Conservation (phyloP, 495 filamentous ascomycete species). For the Penicillium crystallinum region DNA sequence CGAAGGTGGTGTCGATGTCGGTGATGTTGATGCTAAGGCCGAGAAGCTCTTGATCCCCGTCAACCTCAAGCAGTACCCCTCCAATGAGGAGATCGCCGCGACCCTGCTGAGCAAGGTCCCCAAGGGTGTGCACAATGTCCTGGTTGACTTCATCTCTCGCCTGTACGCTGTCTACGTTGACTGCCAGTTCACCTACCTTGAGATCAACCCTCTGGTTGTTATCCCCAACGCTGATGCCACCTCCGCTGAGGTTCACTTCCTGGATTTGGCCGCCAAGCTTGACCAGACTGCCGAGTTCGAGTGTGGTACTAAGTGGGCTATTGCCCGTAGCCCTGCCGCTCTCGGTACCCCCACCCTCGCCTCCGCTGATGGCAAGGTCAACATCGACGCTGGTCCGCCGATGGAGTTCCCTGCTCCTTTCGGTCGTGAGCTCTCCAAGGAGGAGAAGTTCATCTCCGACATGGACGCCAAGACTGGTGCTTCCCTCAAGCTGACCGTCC, state of each 20-base stretch:
- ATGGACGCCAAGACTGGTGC: conserved; percentile 99
- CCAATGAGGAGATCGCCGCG: conserved; percentile 85
- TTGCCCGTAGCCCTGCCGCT: conserved; percentile 81
- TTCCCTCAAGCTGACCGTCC: conserved; percentile 94
- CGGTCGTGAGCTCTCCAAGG: conserved; percentile 94
- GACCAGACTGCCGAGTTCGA: conserved; percentile 99
- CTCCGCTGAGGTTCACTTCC: conserved; percentile 93
- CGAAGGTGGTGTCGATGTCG: conserved; percentile 98
- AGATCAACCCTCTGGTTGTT: conserved; percentile 98
- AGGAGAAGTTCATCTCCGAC: conserved; percentile 97
- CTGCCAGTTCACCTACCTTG: conserved; percentile 99
- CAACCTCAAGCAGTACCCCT: conserved; percentile 89
- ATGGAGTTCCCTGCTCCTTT: conserved; percentile 99
- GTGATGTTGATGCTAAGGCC: conserved; percentile 97
- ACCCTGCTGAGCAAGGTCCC: conserved; percentile 88
- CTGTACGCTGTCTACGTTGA: conserved; percentile 98
- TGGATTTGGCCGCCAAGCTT: conserved; percentile 96
- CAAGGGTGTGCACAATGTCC: conserved; percentile 91
- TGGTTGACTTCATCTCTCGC: conserved; percentile 94
- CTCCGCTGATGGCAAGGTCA: conserved; percentile 66
- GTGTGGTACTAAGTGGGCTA: conserved; percentile 97
- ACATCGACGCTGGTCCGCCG: conserved; percentile 92
- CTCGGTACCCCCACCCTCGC: conserved; percentile 65
- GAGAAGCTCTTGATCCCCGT: conserved; percentile 98
- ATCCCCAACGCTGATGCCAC: conserved; percentile 90